A percentile compares a stretch with the other conserved stretches of the same genome.
These are phyloP conservation scores for Eragrostis nindensis DNA, from an alignment of 176 grass and related monocot species.

Conservation along the genomic window DNA sequence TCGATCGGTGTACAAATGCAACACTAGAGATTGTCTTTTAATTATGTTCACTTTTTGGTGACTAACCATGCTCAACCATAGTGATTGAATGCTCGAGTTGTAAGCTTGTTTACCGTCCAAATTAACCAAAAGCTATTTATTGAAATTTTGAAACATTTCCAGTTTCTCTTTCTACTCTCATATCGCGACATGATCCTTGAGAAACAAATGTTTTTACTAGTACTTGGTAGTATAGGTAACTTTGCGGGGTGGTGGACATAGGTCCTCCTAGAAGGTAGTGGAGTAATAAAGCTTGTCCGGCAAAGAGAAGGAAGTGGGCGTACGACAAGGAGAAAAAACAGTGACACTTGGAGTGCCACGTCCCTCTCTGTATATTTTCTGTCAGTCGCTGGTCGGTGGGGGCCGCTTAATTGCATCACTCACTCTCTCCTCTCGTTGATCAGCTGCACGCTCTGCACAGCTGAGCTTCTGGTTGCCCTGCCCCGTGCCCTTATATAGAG, in stretches of 20 bases:
- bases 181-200: too few relatives aligned
- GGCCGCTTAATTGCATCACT: not conserved
- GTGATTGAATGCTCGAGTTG: too few relatives aligned
- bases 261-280: not conserved
- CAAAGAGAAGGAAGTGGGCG: not conserved
- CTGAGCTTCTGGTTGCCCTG: not conserved
- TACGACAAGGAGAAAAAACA: conserved; percentile 31
- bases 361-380: not conserved
- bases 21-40: conserved; percentile 21
- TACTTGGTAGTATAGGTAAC: too few relatives aligned
- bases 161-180: too few relatives aligned
- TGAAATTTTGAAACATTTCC: too few relatives aligned
- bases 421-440: not conserved
- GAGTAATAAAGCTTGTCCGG: not conserved
- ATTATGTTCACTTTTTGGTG: not conserved
- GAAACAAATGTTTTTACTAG: too few relatives aligned
- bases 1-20: not conserved
- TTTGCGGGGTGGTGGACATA: not conserved
- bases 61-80: not conserved
- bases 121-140: too few relatives aligned
- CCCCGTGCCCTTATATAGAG: conserved; percentile 47
- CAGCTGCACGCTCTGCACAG: not conserved
- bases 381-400: not conserved
- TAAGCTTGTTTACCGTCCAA: too few relatives aligned
- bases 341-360: conserved; percentile 24